phyloP scores from a whole-genome alignment of 2,329 filamentous ascomycete species.

The Fusarium pininemorale region DNA sequence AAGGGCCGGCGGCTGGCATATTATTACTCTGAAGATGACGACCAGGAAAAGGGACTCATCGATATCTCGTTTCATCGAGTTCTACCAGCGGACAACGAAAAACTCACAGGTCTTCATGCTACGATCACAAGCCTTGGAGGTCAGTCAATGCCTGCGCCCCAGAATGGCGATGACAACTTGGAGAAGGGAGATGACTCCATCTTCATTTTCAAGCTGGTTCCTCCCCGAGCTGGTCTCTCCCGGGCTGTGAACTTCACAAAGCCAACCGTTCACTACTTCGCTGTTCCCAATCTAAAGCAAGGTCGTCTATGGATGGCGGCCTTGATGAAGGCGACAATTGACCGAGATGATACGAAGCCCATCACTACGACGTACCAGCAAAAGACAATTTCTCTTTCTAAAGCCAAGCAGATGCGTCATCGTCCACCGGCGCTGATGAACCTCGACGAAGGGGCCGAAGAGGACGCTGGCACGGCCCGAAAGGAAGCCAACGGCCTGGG shows the following conservation, averaged over 20 bases:
- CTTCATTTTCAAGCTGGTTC: slow-evolving; percentile 98
- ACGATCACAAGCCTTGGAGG: slow-evolving; percentile 79
- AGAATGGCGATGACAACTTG: slow-evolving; percentile 49
- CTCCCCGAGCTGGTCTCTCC: slow-evolving; percentile 85
- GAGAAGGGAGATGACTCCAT: slow-evolving; percentile 73
- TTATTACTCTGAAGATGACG: slow-evolving; percentile 94
- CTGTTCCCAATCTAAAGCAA: slow-evolving; percentile 87
- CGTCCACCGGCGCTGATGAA: slow-evolving; percentile 90
- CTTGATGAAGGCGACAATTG: slow-evolving; percentile 98
- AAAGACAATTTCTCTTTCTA: slow-evolving; percentile 91
- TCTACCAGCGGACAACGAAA: slow-evolving; percentile 91
- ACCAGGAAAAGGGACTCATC: slow-evolving; percentile 92
- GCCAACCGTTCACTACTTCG: slow-evolving; percentile 96
- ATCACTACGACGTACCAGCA: slow-evolving; percentile 95
- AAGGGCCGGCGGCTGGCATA: slow-evolving; percentile 92
- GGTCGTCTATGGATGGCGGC: slow-evolving; percentile 98
- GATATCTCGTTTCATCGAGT: slow-evolving; percentile 98
- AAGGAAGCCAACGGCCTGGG: slow-evolving; percentile 52
- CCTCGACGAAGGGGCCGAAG: slow-evolving; percentile 57
- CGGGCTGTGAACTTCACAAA: slow-evolving; percentile 97
- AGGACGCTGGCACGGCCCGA: slow-evolving; percentile 36
- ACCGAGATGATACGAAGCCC: slow-evolving; percentile 81
- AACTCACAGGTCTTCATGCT: slow-evolving; percentile 88
- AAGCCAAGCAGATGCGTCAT: slow-evolving; percentile 87
- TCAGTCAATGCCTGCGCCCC: slow-evolving; percentile 57